phyloP scores from a whole-genome alignment of 2,329 filamentous ascomycete species.

The Aspergillus costaricaensis region DNA sequence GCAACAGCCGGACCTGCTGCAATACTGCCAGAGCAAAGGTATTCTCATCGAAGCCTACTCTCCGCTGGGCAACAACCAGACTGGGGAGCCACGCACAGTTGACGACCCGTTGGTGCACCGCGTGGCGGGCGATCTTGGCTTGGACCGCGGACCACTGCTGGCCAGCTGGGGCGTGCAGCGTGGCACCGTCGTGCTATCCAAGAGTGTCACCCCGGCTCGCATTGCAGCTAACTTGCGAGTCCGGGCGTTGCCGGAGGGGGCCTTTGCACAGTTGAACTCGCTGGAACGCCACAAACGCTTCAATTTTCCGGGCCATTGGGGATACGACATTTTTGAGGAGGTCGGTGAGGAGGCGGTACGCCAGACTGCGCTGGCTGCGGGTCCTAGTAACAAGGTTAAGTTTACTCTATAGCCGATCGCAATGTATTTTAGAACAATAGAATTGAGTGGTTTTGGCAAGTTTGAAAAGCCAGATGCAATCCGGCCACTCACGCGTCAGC shows the following conservation, averaged over 20 bases:
- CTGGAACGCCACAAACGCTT: conserved; percentile 35
- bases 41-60: conserved; percentile 52
- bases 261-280: conserved; percentile 28
- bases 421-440: not conserved
- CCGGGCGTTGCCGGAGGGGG: conserved; percentile 25
- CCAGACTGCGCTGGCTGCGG: conserved; percentile 21
- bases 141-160: conserved; percentile 57
- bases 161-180: conserved; percentile 58
- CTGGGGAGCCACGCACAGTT: conserved; percentile 44
- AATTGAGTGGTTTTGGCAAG: not conserved
- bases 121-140: conserved; percentile 62
- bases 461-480: not conserved
- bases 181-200: conserved; percentile 56
- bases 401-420: conserved; percentile 23
- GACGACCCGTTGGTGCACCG: conserved; percentile 62
- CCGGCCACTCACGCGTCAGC: not conserved
- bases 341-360: conserved; percentile 26
- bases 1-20: conserved; percentile 18
- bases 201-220: conserved; percentile 54
- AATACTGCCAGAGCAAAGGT: not conserved
- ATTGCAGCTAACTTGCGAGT: conserved; percentile 11
- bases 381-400: conserved; percentile 21
- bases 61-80: conserved; percentile 53
- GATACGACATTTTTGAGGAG: conserved; percentile 39
- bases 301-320: conserved; percentile 36